These are phyloP conservation scores for Pseudocercospora cruenta DNA, from an alignment of 2,329 filamentous ascomycete genomes.

Conservation along the genomic window DNA sequence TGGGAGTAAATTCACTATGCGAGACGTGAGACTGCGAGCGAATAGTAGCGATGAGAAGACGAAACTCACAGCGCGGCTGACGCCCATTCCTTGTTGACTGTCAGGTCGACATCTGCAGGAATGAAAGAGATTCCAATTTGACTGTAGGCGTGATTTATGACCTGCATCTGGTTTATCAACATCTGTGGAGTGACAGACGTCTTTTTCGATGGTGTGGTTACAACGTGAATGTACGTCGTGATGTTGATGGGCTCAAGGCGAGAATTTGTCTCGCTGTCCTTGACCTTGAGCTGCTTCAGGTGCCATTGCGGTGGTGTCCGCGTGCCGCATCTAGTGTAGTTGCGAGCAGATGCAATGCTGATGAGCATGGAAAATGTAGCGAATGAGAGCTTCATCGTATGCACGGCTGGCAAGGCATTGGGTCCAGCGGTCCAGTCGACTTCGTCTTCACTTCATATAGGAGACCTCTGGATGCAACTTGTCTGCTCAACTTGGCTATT, in stretches of 20 bases:
- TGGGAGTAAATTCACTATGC: not conserved
- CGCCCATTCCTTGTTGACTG: not conserved
- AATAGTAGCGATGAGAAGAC: not conserved
- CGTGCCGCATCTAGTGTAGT: not conserved
- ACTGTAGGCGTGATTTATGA: not conserved
- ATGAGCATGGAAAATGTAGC: not conserved
- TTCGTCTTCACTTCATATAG: not conserved
- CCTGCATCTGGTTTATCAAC: not conserved
- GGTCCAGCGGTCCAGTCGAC: not conserved
- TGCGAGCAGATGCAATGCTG: not conserved
- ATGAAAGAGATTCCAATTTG: not conserved
- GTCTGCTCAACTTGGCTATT: not conserved
- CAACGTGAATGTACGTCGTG: not conserved
- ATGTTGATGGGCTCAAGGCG: not conserved
- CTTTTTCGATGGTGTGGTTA: not conserved
- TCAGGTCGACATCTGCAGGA: not conserved
- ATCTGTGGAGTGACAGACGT: not conserved
- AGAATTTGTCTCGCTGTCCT: not conserved
- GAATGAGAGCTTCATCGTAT: not conserved
- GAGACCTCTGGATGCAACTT: not conserved
- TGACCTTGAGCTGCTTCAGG: not conserved
- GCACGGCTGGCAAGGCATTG: not conserved
- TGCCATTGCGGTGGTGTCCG: not conserved
- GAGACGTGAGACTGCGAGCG: not conserved
- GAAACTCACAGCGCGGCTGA: not conserved